Conservation (phyloP, 2,329 filamentous ascomycete species). For the Tolypocladium tropicale region DNA sequence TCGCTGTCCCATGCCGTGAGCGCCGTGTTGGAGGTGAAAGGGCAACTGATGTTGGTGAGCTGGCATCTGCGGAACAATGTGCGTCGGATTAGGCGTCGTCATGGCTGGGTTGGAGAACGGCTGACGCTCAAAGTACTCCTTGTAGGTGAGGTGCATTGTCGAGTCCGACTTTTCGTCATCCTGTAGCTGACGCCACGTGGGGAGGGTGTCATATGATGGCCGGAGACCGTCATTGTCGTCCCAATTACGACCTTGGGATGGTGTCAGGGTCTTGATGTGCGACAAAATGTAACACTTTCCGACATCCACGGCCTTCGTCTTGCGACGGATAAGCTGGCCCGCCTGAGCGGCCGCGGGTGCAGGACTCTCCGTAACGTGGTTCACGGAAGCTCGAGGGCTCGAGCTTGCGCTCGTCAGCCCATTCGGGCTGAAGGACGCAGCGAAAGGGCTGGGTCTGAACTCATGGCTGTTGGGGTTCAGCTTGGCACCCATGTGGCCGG, state of each 20-base stretch:
- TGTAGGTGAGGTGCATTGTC: constrained; percentile 58
- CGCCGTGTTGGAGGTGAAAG: constrained; percentile 68
- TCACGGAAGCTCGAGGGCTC: constrained; percentile 57
- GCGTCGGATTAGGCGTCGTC: constrained; percentile 58
- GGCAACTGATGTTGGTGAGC: constrained; percentile 79
- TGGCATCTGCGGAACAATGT: constrained; percentile 61
- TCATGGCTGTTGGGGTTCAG: constrained; percentile 61
- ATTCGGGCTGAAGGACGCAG: constrained; percentile 69
- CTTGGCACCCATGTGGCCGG: constrained; percentile 42
- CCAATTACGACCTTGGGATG: constrained; percentile 50
- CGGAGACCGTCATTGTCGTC: constrained; percentile 73
- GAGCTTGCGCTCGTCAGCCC: constrained; percentile 55
- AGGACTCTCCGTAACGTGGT: constrained; percentile 28
- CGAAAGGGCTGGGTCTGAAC: constrained; percentile 78
- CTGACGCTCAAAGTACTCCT: constrained; percentile 67
- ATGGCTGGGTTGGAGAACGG: constrained; percentile 45
- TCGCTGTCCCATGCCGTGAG: constrained; percentile 55
- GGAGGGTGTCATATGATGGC: constrained; percentile 72
- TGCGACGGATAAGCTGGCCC: constrained; percentile 55
- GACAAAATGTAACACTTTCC: constrained; percentile 53
- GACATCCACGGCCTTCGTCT: constrained; percentile 60
- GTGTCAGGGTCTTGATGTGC: constrained; percentile 42
- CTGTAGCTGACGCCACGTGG: constrained; percentile 68
- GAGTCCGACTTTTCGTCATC: constrained; percentile 62
- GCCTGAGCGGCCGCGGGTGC: constrained; percentile 8